Evolutionary conservation across 176 grass and related monocot species (phyloP).

Genomic region (Cocos nucifera): DNA sequence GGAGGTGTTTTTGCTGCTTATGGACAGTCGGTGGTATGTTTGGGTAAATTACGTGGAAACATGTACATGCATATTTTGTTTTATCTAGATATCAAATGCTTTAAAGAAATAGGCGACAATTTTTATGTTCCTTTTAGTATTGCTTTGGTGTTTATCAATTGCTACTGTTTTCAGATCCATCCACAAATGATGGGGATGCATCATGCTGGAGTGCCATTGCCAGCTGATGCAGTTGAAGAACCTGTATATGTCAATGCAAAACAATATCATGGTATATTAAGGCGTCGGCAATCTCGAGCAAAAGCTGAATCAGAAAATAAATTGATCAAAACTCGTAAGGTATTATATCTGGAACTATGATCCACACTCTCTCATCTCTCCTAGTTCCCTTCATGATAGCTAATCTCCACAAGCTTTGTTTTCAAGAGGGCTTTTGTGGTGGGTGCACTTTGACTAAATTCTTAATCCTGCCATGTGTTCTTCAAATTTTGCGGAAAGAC

Average conservation of each 20-base stretch:
- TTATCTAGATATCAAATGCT: no score
- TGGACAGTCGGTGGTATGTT: conserved; percentile 15
- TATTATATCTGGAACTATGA: conserved; percentile 10
- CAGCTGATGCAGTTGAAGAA: conserved; percentile 74
- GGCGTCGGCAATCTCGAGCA: conserved; percentile 63
- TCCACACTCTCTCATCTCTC: no score
- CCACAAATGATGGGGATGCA: conserved; percentile 56
- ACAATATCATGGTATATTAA: conserved; percentile 77
- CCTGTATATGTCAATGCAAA: conserved; percentile 83
- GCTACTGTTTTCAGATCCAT: conserved; percentile 41
- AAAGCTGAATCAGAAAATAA: conserved; percentile 87
- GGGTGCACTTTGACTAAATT: no score
- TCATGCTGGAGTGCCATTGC: conserved; percentile 47
- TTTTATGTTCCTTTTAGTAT: no score
- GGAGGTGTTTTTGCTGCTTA: conserved; percentile 16
- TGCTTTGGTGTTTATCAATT: not conserved
- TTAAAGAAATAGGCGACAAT: no score
- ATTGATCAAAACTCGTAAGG: conserved; percentile 65
- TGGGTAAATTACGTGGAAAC: no score
- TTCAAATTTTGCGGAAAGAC: no score
- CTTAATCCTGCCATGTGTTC: no score
- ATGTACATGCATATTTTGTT: no score
- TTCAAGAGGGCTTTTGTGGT: no score
- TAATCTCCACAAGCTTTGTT: no score
- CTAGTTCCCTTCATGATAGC: no score